phyloP scores from a whole-genome alignment of 345 rosid genomes.

The Anastatica hierochuntica region DNA sequence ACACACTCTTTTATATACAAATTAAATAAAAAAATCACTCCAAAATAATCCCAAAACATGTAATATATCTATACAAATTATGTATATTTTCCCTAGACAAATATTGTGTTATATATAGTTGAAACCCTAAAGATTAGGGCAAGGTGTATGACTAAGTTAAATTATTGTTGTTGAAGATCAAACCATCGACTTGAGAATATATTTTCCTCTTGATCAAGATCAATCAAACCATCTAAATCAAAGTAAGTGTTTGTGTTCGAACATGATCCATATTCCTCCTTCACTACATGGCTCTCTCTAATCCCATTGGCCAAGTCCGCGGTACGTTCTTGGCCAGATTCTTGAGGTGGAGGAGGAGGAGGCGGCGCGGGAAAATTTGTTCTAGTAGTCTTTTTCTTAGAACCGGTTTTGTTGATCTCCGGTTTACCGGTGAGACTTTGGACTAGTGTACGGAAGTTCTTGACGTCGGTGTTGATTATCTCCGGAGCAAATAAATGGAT shows the following conservation, averaged over 20 bases:
- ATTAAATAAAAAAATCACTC: slow-evolving; percentile 8
- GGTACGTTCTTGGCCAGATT: not conserved
- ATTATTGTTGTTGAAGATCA: slow-evolving; percentile 5
- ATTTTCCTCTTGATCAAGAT: slow-evolving; percentile 17
- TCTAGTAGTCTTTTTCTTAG: slow-evolving; percentile 3
- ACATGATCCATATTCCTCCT: slow-evolving; percentile 29
- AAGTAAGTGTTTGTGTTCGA: slow-evolving; percentile 24
- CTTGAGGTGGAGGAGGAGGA: not conserved
- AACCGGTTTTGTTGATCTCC: slow-evolving; percentile 12
- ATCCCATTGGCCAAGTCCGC: slow-evolving; percentile 8
- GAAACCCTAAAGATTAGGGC: not conserved
- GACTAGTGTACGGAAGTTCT: slow-evolving; percentile 71
- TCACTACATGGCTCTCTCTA: slow-evolving; percentile 11
- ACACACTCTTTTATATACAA: slow-evolving; percentile 9
- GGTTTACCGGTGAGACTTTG: slow-evolving; percentile 89
- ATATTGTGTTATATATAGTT: not conserved
- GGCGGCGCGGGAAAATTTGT: not conserved
- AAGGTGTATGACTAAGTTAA: not conserved
- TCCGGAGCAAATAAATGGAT: slow-evolving; percentile 88
- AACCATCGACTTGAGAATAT: slow-evolving; percentile 29
- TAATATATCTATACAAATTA: not conserved
- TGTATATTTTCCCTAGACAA: too few species aligned
- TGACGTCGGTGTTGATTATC: slow-evolving; percentile 87
- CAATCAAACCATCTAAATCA: slow-evolving; percentile 21
- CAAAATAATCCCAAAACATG: not conserved